Evolutionary conservation across 2,329 filamentous ascomycete species (phyloP).

Genomic region (Metarhizium rileyi): DNA sequence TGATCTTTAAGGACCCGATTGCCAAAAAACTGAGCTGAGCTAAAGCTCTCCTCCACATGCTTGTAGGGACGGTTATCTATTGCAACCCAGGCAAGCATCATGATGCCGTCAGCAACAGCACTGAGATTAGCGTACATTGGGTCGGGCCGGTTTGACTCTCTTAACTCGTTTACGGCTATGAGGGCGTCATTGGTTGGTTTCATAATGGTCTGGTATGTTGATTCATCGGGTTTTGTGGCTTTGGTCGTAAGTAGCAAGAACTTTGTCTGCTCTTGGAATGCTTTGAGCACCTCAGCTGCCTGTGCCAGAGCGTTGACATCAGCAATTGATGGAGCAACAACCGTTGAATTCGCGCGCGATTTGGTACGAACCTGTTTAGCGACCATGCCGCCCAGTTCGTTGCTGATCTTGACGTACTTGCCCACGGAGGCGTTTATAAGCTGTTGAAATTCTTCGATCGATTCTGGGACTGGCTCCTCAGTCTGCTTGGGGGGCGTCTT

Average conservation of each 20-base stretch:
- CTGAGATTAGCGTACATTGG: conserved; percentile 72
- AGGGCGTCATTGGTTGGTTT: conserved; percentile 81
- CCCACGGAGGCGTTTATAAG: conserved; percentile 66
- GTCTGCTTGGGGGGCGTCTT: conserved; percentile 11
- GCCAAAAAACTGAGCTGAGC: conserved; percentile 84
- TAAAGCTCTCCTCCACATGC: conserved; percentile 73
- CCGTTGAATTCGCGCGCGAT: conserved; percentile 26
- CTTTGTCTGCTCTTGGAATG: conserved; percentile 77
- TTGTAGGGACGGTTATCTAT: conserved; percentile 75
- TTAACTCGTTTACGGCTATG: conserved; percentile 67
- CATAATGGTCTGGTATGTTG: conserved; percentile 63
- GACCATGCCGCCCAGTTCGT: conserved; percentile 66
- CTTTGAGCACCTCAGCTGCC: conserved; percentile 44
- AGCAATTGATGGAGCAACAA: conserved; percentile 72
- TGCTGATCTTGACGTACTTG: conserved; percentile 69
- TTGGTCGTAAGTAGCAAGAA: conserved; percentile 84
- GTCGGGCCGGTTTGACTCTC: conserved; percentile 70
- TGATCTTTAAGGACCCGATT: conserved; percentile 88
- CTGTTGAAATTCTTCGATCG: conserved; percentile 80
- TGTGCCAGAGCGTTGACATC: conserved; percentile 11
- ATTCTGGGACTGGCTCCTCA: conserved; percentile 57
- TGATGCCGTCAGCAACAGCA: conserved; percentile 82
- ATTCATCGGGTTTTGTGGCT: conserved; percentile 79
- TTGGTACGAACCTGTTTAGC: conserved; percentile 61
- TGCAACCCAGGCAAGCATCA: conserved; percentile 83